Evolutionary conservation across 1,284 basidiomycete species (phyloP).

Genomic region (Moniliophthora roreri): DNA sequence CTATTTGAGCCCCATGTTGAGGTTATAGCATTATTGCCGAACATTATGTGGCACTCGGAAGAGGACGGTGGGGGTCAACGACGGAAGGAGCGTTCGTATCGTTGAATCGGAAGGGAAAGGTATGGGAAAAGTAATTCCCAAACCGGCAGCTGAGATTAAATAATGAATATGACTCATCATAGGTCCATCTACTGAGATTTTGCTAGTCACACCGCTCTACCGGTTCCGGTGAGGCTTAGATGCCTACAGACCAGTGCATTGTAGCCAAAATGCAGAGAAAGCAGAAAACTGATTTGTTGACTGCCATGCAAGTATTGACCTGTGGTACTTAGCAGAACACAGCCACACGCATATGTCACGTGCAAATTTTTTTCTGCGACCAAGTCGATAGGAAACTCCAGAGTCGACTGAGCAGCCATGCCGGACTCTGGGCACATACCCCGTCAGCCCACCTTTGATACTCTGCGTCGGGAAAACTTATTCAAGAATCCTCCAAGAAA

Average conservation of each 20-base stretch:
- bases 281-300: no score
- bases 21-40: slow-evolving; percentile 45
- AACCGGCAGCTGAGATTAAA: background rate
- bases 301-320: no score
- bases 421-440: slow-evolving; percentile 35
- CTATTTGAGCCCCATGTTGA: slow-evolving; percentile 62
- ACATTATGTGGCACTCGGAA: slow-evolving; percentile 42
- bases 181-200: no score
- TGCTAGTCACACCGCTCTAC: no score
- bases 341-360: background rate
- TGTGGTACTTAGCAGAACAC: no score
- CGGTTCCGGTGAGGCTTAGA: no score
- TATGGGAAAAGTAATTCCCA: slow-evolving; percentile 1
- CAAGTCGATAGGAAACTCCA: background rate
- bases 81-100: slow-evolving; percentile 23
- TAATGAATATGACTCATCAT: no score
- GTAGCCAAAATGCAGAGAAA: no score
- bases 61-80: slow-evolving; percentile 17
- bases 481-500: slow-evolving; percentile 80
- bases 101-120: slow-evolving; percentile 13
- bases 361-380: background rate
- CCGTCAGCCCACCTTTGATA: slow-evolving; percentile 71
- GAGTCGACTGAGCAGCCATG: slow-evolving; percentile 25
- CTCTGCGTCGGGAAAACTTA: slow-evolving; percentile 78
- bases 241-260: no score